Evolutionary conservation across 345 rosid species (phyloP).

Genomic region (Citrus mangshanensis): DNA sequence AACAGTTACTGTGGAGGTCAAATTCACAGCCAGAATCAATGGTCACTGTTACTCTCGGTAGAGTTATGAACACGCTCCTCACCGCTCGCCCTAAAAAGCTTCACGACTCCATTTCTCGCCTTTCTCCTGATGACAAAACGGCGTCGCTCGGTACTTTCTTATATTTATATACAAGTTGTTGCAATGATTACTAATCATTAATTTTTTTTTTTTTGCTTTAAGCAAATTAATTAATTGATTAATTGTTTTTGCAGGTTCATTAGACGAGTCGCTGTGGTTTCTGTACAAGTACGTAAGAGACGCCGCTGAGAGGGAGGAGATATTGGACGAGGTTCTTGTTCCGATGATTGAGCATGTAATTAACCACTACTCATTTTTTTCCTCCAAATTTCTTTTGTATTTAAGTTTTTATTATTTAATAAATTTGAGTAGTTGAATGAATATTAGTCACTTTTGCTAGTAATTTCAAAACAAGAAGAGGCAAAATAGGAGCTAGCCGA

Average conservation of each 20-base stretch:
- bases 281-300: constrained; percentile 54
- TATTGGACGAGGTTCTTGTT: constrained; percentile 56
- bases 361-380: neutral
- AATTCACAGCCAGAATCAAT: constrained; percentile 43
- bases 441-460: neutral
- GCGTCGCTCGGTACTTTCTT: constrained; percentile 40
- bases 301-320: constrained; percentile 41
- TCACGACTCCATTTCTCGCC: constrained; percentile 45
- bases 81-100: constrained; percentile 67
- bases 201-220: neutral
- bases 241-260: constrained; percentile 37
- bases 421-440: neutral
- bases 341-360: constrained; percentile 72
- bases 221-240: too few species aligned
- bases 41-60: constrained; percentile 57
- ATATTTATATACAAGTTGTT: neutral
- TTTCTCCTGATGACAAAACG: constrained; percentile 38
- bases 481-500: neutral
- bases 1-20: constrained; percentile 44
- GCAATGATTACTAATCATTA: neutral
- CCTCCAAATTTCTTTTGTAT: neutral
- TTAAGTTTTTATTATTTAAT: neutral
- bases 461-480: neutral
- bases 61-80: constrained; percentile 60
- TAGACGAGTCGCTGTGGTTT: constrained; percentile 73